phyloP scores from a whole-genome alignment of 768 basidiomycete species.

The Lactifluus subvellereus region DNA sequence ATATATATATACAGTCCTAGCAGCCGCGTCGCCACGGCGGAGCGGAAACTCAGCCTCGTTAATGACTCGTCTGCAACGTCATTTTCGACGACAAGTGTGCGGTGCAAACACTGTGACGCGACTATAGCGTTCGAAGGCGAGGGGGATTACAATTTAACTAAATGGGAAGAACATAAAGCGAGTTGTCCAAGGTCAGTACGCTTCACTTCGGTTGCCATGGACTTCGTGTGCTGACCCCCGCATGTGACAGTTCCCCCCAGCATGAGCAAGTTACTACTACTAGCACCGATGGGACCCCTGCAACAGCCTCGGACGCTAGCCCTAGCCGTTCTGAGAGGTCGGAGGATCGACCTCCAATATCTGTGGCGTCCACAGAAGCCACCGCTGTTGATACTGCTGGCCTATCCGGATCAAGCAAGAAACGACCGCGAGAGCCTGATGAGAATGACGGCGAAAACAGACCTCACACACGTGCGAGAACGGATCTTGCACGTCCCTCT shows the following conservation, averaged over 20 bases:
- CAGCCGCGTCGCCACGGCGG: slow-evolving; percentile 54
- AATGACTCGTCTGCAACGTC: slow-evolving; percentile 58
- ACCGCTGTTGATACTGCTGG: slow-evolving; percentile 34
- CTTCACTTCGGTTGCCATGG: neutral
- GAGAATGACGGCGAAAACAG: slow-evolving; percentile 36
- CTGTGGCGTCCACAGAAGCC: slow-evolving; percentile 34
- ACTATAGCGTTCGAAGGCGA: slow-evolving; percentile 42
- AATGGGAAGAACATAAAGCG: slow-evolving; percentile 59
- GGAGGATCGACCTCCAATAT: slow-evolving; percentile 24
- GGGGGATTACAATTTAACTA: slow-evolving; percentile 52
- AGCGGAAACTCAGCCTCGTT: slow-evolving; percentile 54
- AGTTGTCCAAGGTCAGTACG: slow-evolving; percentile 39
- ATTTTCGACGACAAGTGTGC: slow-evolving; percentile 41
- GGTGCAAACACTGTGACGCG: slow-evolving; percentile 48
- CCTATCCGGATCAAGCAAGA: slow-evolving; percentile 33
- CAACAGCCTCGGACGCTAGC: slow-evolving; percentile 4
- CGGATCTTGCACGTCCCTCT: slow-evolving; percentile 40
- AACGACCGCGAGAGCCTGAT: slow-evolving; percentile 44
- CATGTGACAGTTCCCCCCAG: neutral
- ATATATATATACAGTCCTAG: slow-evolving; percentile 39
- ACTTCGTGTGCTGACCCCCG: neutral
- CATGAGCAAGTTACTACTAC: neutral
- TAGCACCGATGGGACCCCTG: neutral
- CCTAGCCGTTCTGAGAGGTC: slow-evolving; percentile 16
- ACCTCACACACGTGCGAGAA: slow-evolving; percentile 48